Evolutionary conservation across 768 basidiomycete species (phyloP), one percentile per base, ranked within the genome.

Genomic region (Daedaleopsis nitida): DNA sequence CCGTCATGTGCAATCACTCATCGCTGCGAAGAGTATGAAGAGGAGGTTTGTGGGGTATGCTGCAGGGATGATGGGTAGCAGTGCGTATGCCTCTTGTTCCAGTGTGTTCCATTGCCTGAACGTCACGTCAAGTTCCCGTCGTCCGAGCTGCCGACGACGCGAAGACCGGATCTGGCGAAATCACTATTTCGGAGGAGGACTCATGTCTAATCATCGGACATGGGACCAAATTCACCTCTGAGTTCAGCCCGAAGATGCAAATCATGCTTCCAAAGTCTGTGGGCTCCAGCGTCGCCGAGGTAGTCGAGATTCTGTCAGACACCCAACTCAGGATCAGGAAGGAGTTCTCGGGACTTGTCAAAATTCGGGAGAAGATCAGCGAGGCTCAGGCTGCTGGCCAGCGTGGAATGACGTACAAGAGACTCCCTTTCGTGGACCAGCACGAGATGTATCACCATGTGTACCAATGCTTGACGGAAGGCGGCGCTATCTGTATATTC

Each of bases 401-500:
- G 39, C 72, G 70, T 24, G 95, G 96, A 0, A 63, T 96, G 50
- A 78, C 86, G 16, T 98, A 87, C 82, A 94, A 95, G 75, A 80
- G 78, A 42, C 75, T 98, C 59, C 94, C 96, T 1, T 88, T 88
- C 71, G 86, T 99, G 63, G 92, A 99, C 77, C 97, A 98, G 72
- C 86, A 91, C 63, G 86, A 92, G 55, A 98, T 97, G 88, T 99
- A 98, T 74, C 86, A 88, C 17, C 82, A 92, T 60, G 97, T 98
- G 5, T 99, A 97, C 74, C 82, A 93, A 70, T 84, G 86, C 58
- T 77, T 98, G 58, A 91, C 86, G 58, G 85, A 89, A 58, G 93
- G 93, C 10, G 94, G 94, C 14, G 87, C 88, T 65, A 96, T 99
- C 63, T 96, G 97, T 49, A 98, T 99, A 65, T 98, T 98, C 71